Evolutionary conservation across 352 stramenopile species (phyloP).

Genomic region (Paralagenidium karlingii): DNA sequence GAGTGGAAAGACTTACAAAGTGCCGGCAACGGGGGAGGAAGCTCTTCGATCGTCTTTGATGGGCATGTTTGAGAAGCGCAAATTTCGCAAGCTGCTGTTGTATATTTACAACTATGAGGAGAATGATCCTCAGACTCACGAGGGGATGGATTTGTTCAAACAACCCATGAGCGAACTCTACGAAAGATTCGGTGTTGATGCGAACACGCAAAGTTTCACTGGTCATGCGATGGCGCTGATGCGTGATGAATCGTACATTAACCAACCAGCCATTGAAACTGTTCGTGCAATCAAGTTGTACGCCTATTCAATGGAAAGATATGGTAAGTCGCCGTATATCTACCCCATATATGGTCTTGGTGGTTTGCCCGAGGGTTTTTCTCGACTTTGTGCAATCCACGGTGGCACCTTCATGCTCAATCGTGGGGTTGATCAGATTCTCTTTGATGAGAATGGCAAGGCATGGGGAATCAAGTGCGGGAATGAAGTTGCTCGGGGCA

Average conservation of each 20-base stretch:
- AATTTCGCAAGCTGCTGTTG: conserved; percentile 97
- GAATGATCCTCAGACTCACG: conserved; percentile 82
- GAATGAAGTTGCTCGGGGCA: conserved; percentile 95
- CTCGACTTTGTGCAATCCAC: conserved; percentile 97
- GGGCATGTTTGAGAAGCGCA: conserved; percentile 99
- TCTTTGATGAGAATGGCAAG: conserved; percentile 89
- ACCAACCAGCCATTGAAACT: conserved; percentile 84
- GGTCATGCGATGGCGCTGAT: conserved; percentile 99
- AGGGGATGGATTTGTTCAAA: conserved; percentile 88
- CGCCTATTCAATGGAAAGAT: conserved; percentile 94
- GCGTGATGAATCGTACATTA: conserved; percentile 84
- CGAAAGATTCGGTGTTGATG: conserved; percentile 95
- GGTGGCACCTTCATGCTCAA: conserved; percentile 99
- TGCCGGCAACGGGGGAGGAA: conserved; percentile 95
- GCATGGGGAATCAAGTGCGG: conserved; percentile 87
- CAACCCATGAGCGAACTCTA: conserved; percentile 98
- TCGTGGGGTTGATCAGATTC: conserved; percentile 87
- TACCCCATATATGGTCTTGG: conserved; percentile 99
- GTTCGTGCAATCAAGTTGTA: conserved; percentile 97
- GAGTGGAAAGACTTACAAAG: conserved; percentile 93
- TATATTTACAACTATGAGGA: conserved; percentile 96
- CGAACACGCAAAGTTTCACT: conserved; percentile 98
- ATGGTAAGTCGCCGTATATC: conserved; percentile 98
- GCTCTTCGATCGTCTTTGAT: conserved; percentile 95
- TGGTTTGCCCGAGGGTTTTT: conserved; percentile 98